phyloP scores from a whole-genome alignment of 371 early-diverging fungal genomes.

The Lichtheimia corymbifera region DNA sequence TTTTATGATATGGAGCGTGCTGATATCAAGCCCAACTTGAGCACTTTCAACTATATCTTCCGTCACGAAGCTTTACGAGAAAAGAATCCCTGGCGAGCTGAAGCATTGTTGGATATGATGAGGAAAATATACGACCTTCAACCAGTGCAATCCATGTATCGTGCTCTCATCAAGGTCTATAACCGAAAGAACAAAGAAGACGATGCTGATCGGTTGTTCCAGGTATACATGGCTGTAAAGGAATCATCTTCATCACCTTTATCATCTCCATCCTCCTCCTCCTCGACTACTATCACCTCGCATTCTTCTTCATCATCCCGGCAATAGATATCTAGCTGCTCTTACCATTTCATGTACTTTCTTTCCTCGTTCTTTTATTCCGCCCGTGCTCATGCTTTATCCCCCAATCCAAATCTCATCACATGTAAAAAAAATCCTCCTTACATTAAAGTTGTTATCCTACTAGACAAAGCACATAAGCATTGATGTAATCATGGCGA shows the following conservation, averaged over 20 bases:
- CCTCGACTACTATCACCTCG: too few relatives aligned
- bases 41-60: slow-evolving; percentile 45
- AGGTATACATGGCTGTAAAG: slow-evolving; percentile 10
- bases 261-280: too few relatives aligned
- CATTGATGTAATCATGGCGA: too few relatives aligned
- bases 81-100: slow-evolving; percentile 33
- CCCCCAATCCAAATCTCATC: too few relatives aligned
- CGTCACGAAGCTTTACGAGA: slow-evolving; percentile 42
- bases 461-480: too few relatives aligned
- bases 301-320: too few relatives aligned
- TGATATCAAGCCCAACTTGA: slow-evolving; percentile 34
- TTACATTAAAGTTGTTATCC: too few relatives aligned
- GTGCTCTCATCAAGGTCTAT: slow-evolving; percentile 38
- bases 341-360: too few relatives aligned
- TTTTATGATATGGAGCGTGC: slow-evolving; percentile 42
- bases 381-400: too few relatives aligned
- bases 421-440: too few relatives aligned
- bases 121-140: slow-evolving; percentile 28
- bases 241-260: slow-evolving; percentile 1
- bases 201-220: slow-evolving; percentile 33
- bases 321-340: too few relatives aligned
- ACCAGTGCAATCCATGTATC: slow-evolving; percentile 43
- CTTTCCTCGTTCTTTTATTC: too few relatives aligned
- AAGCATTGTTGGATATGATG: slow-evolving; percentile 42
- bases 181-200: slow-evolving; percentile 35